Percentiles rank a stretch among this genome's conserved stretches.
Evolutionary conservation across 2,329 filamentous ascomycete genomes (phyloP).

Genomic region (Penicillium sp.): DNA sequence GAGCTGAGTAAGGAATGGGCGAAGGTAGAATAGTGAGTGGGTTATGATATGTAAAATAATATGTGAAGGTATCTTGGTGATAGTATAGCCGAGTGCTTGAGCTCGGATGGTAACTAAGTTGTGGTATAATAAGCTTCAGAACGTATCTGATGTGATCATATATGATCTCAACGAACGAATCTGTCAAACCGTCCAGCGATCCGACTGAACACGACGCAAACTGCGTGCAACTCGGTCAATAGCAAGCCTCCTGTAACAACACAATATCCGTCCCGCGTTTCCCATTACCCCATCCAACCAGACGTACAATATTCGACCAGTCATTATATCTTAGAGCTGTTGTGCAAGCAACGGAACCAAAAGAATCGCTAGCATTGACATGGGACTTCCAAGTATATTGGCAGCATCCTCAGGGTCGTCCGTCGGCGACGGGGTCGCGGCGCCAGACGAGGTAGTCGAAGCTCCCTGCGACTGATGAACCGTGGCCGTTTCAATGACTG

Average conservation of each 20-base stretch:
- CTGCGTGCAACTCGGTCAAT: not conserved
- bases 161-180: not conserved
- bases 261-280: not conserved
- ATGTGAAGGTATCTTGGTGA: not conserved
- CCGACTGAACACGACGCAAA: not conserved
- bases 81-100: not conserved
- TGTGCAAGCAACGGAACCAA: slow-evolving; percentile 15
- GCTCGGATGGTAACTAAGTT: not conserved
- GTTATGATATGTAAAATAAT: not conserved
- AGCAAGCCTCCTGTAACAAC: not conserved
- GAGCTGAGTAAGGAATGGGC: slow-evolving; percentile 11
- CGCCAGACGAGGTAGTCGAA: not conserved
- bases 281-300: not conserved
- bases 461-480: not conserved
- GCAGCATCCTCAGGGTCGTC: slow-evolving; percentile 20
- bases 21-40: not conserved
- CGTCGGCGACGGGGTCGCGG: slow-evolving; percentile 16
- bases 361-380: slow-evolving; percentile 25
- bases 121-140: not conserved
- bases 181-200: not conserved
- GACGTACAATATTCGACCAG: not conserved
- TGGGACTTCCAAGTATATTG: not conserved
- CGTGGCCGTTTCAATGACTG: slow-evolving; percentile 1
- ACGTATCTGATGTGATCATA: not conserved
- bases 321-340: not conserved